Percentiles rank a stretch among this genome's conserved stretches.
Conservation (phyloP, 345 rosid genomes). For the Cardamine resedifolia region DNA sequence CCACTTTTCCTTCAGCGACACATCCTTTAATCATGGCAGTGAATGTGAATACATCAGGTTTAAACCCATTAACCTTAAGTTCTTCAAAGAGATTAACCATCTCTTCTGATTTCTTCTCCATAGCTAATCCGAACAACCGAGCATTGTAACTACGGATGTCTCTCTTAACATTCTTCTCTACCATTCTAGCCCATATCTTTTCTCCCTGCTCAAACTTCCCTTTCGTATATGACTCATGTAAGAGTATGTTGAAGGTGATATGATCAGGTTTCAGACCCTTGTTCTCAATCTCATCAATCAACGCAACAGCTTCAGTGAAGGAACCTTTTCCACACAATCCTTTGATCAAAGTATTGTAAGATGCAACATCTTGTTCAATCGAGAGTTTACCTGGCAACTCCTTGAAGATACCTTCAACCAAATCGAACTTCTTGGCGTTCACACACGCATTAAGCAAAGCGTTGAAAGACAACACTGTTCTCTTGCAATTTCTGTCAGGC, state of each 20-base stretch:
- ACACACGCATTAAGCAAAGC: slow-evolving; percentile 59
- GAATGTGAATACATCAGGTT: slow-evolving; percentile 49
- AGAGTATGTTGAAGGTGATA: slow-evolving; percentile 58
- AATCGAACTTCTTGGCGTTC: slow-evolving; percentile 51
- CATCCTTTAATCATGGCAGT: slow-evolving; percentile 60
- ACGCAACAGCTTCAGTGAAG: slow-evolving; percentile 41
- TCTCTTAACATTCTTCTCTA: slow-evolving; percentile 44
- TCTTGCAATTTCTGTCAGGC: slow-evolving; percentile 50
- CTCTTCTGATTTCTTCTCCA: slow-evolving; percentile 43
- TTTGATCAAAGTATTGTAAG: slow-evolving; percentile 58
- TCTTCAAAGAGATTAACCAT: slow-evolving; percentile 45
- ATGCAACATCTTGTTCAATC: slow-evolving; percentile 50
- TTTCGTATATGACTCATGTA: slow-evolving; percentile 46
- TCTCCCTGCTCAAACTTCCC: slow-evolving; percentile 57
- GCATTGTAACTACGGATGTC: slow-evolving; percentile 60
- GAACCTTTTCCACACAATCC: slow-evolving; percentile 56
- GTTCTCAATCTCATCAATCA: slow-evolving; percentile 61
- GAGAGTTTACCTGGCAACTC: slow-evolving; percentile 51
- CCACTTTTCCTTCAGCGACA: slow-evolving; percentile 44
- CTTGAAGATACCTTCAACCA: slow-evolving; percentile 42
- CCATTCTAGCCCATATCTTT: slow-evolving; percentile 56
- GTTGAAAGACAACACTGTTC: slow-evolving; percentile 61
- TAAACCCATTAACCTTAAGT: slow-evolving; percentile 43
- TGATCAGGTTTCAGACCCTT: slow-evolving; percentile 50
- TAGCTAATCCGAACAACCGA: slow-evolving; percentile 51